Evolutionary conservation across 257 asterid genomes (phyloP), one percentile per base, ranked within the genome.

Genomic region (Gynochthodes officinalis): DNA sequence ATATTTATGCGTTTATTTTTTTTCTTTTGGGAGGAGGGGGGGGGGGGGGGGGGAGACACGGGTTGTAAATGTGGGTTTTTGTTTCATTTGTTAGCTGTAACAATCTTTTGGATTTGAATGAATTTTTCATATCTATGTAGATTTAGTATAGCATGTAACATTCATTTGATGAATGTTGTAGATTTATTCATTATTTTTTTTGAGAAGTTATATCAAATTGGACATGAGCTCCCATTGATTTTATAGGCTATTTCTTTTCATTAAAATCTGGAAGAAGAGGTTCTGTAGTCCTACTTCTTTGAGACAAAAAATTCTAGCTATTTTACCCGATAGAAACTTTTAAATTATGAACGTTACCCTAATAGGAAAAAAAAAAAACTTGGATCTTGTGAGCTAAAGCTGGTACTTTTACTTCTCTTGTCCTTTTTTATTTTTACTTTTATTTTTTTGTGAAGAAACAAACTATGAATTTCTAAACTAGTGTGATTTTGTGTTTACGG

Each of bases 361-460:
- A n/a, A n/a, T n/a, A n/a, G n/a, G n/a, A n/a, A n/a, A n/a, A n/a
- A n/a, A n/a, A n/a, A n/a, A 32, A 32, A 23, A 48, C 19, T 48
- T 67, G 46, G 62, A 32, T 68, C 37, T n/a, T 21, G 73, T 67
- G 8, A 32, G 15, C 11, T 7, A 66, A 44, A 66, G 57, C 55
- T 66, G 44, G 15, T 28, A 35, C 7, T 7, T n/a, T n/a, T n/a
- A n/a, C n/a, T n/a, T 68, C 32, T 49, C 3, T 12, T 33, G 1
- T 3, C 0, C n/a, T n/a, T n/a, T n/a, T n/a, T n/a, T n/a, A n/a
- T n/a, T n/a, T n/a, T n/a, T n/a, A n/a, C n/a, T n/a, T n/a, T n/a
- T n/a, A n/a, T n/a, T n/a, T n/a, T 21, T n/a, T 12, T 1, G 14
- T 21, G 0, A 1, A 21, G 7, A 14, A 18, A 12, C 32, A n/a